Conservation (phyloP, 2,329 filamentous ascomycete genomes). For the Zymoseptoria pseudotritici region DNA sequence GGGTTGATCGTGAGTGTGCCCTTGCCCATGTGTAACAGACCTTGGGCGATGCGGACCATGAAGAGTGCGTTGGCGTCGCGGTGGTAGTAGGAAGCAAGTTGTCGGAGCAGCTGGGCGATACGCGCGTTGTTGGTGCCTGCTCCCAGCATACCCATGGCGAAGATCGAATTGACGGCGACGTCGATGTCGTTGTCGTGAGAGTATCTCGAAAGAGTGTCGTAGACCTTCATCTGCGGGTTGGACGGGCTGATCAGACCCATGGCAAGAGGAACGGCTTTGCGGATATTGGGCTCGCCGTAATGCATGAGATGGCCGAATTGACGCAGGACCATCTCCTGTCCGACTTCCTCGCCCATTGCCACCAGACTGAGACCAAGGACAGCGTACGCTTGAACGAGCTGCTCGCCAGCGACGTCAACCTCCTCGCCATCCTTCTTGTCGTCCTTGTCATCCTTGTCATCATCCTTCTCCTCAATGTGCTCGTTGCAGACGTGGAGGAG, state of each 20-base stretch:
- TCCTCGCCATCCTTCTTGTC: slow-evolving; percentile 62
- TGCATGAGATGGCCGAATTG: slow-evolving; percentile 99
- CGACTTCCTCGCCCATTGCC: slow-evolving; percentile 96
- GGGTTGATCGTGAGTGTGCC: slow-evolving; percentile 91
- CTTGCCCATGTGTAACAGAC: slow-evolving; percentile 98
- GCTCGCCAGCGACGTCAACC: slow-evolving; percentile 64
- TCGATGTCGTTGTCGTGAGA: slow-evolving; percentile 98
- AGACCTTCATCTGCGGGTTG: slow-evolving; percentile 99
- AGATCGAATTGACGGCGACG: slow-evolving; percentile 96
- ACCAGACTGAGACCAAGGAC: slow-evolving; percentile 90
- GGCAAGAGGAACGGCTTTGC: slow-evolving; percentile 87
- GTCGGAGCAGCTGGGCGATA: slow-evolving; percentile 84
- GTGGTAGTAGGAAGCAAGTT: slow-evolving; percentile 97
- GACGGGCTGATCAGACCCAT: slow-evolving; percentile 96
- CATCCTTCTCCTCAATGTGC: slow-evolving; percentile 82
- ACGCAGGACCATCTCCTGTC: slow-evolving; percentile 96
- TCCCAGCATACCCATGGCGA: slow-evolving; percentile 94
- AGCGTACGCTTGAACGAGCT: slow-evolving; percentile 90
- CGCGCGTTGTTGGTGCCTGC: slow-evolving; percentile 97
- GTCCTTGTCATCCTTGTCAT: slow-evolving; percentile 53
- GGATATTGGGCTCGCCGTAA: slow-evolving; percentile 95
- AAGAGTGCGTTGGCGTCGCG: slow-evolving; percentile 92
- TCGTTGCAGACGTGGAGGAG: slow-evolving; percentile 97
- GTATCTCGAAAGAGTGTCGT: slow-evolving; percentile 95
- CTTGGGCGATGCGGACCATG: slow-evolving; percentile 98